Evolutionary conservation across 2,329 filamentous ascomycete genomes (phyloP).

Genomic region (Achaetomium macrosporum): DNA sequence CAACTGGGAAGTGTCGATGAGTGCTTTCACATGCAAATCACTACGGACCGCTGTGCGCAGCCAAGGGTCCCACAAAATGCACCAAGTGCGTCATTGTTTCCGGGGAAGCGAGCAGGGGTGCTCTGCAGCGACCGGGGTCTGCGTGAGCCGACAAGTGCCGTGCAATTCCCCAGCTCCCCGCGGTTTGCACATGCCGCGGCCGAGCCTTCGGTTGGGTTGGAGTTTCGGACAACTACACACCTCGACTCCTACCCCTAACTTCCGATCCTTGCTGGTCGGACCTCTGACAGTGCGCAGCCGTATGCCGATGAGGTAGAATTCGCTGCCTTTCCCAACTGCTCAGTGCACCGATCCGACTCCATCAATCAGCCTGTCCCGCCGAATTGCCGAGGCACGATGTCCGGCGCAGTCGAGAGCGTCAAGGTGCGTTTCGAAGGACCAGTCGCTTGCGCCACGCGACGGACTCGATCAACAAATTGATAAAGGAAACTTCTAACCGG

Average conservation of each 20-base stretch:
- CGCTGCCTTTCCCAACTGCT: not conserved
- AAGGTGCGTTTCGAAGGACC: slow-evolving; percentile 8
- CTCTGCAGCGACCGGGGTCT: slow-evolving; percentile 2
- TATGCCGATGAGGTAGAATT: slow-evolving; percentile 11
- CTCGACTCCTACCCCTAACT: not conserved
- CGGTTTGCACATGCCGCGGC: slow-evolving; percentile 5
- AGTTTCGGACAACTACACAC: not conserved
- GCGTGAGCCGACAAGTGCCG: slow-evolving; percentile 14
- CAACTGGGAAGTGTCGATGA: no score
- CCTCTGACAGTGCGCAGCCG: not conserved
- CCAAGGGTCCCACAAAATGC: not conserved
- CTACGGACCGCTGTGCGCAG: not conserved
- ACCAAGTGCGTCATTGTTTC: slow-evolving; percentile 6
- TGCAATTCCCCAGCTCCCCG: not conserved
- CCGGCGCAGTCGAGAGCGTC: slow-evolving; percentile 11
- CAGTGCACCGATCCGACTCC: slow-evolving; percentile 4
- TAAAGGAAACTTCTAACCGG: not conserved
- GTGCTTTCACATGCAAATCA: no score
- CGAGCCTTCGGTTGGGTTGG: not conserved
- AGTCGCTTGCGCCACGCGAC: not conserved
- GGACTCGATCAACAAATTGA: not conserved
- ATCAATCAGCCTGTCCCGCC: not conserved
- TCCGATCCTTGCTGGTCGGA: not conserved
- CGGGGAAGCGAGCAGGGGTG: slow-evolving; percentile 1
- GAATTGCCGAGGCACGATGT: slow-evolving; percentile 20